Evolutionary conservation across 106 monocot genomes (phyloP), one percentile per base, ranked within the genome.

Genomic region (Chionographis japonica): DNA sequence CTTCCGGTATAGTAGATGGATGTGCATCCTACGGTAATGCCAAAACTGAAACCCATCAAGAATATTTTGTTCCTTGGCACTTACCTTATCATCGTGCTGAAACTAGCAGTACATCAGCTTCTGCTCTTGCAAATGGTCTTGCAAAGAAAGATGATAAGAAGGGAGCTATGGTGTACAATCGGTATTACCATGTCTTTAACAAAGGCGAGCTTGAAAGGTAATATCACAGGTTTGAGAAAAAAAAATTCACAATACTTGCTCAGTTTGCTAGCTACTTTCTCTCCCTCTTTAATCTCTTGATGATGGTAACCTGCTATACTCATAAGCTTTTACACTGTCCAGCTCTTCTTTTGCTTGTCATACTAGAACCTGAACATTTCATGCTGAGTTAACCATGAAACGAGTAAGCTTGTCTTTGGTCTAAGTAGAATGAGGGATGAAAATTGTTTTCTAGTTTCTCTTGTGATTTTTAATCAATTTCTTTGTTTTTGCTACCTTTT

Each of bases 1-100:
- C 54, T 55, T 52, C 56, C 43, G 51, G 50, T 2, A 35, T 58
- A 38, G n/a, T 38, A 19, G 77, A 39, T 14, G 27, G 12, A 40
- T 13, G 1, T 13, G 16, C 19, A 9, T 61, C 56, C 67, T 63
- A 18, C 15, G 18, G 1, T 57, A 54, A 59, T 58, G 73, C 37
- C 6, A 51, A 69, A 56, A 14, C 56, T 49, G 70, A 75, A 56
- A 62, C 62, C 40, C 76, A 89, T 4, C 97, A 97, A 65, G 97
- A 97, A 67, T 97, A 92, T 63, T 92, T 97, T 78, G 89, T 97
- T 75, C 97, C 97, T 58, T 97, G 97, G 97, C 97, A 92, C 59
- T 80, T 97, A 38, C 97, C 97, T 38, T 97, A 80, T 71, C 97
- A 97, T 79, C 77, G 97, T 50, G 97, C 97, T 66, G 97, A 97